Percentiles rank a stretch among this genome's conserved stretches.
Evolutionary conservation across 768 basidiomycete species (phyloP).

Genomic region (Trametes maxima): DNA sequence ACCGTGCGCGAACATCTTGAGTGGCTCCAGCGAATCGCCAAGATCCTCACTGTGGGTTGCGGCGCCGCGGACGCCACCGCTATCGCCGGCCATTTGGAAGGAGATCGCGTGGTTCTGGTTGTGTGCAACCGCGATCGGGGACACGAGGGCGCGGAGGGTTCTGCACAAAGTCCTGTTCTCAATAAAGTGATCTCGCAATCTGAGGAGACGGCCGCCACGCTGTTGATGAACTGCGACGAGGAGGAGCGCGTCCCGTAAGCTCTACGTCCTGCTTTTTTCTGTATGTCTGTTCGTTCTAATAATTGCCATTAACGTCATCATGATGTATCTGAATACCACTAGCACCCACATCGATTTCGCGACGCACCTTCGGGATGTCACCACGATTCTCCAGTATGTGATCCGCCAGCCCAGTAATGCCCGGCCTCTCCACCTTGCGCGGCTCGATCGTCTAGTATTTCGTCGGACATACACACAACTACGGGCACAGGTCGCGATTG

Average conservation of each 20-base stretch:
- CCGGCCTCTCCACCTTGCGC: not conserved
- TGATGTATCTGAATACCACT: not conserved
- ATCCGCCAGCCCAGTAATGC: not conserved
- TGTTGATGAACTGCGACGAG: not conserved
- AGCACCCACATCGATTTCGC: not conserved
- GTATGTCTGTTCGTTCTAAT: not conserved
- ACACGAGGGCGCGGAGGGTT: not conserved
- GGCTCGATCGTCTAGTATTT: not conserved
- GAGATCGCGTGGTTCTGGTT: not conserved
- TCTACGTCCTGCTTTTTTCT: not conserved
- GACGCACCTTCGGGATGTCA: not conserved
- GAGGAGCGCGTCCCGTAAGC: not conserved
- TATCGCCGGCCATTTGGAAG: not conserved
- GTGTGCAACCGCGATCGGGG: not conserved
- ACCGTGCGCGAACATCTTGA: not conserved
- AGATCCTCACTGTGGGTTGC: not conserved
- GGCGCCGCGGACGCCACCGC: not conserved
- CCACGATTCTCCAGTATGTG: not conserved
- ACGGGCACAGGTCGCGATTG: not conserved
- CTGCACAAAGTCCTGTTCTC: not conserved
- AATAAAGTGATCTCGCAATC: not conserved
- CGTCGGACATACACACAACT: not conserved
- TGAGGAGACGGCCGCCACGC: not conserved
- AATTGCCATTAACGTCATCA: too few species aligned
- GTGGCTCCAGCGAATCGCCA: not conserved